Base-by-base conservation (phyloP, 2,329 filamentous ascomycete species). In the Karstenula rhodostoma region DNA sequence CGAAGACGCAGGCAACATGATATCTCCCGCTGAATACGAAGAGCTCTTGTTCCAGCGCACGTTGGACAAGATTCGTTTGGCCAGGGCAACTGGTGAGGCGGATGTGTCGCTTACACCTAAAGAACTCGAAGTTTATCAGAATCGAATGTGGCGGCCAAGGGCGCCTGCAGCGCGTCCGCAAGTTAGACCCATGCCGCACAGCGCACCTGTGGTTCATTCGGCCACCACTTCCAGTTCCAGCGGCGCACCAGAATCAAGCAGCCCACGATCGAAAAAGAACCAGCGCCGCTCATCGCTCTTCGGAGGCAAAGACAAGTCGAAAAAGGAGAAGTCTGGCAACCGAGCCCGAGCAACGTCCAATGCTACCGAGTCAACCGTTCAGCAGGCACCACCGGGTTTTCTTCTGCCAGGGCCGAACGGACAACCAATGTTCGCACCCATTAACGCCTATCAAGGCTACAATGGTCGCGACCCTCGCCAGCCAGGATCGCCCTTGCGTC, bases 61-160 rank as follows among this genome's bases (percentile, higher is more conserved):
- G 43, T 80, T 96, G 77, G 88, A 89, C 69, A 90, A 92, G 67
- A 96, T 97, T 73, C 87, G 89, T 65, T 86, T 88, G 66, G 93
- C 94, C 17, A 89, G 92, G 74, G 87, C 87, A 64, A 88, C 88
- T 71, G 93, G 93, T 64, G 90, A 89, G 77, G 83, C 85, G 47
- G 91, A 96, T 59, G 92, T 97, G 58, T 90, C 89, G 74, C 85
- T 98, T 64, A 93, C 86, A 68, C 86, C 89, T 71, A 88, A 90
- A 56, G 94, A 97, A 77, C 82, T 97, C 68, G 90, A 89, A 63
- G 93, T 93, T 49, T 83, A 96, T 67, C 90, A 94, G 73, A 86
- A 88, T 64, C 84, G 85, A 70, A 81, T 86, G 63, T 86, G 88
- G 74, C 86, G 89, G 19, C 57, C 67, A 57, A 68, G 64, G 58